A percentile compares a stretch with the other conserved stretches of the same genome.
These are phyloP conservation scores for Flaveria trinervia DNA, from an alignment of 129 eudicot genomes.

Conservation along the genomic window DNA sequence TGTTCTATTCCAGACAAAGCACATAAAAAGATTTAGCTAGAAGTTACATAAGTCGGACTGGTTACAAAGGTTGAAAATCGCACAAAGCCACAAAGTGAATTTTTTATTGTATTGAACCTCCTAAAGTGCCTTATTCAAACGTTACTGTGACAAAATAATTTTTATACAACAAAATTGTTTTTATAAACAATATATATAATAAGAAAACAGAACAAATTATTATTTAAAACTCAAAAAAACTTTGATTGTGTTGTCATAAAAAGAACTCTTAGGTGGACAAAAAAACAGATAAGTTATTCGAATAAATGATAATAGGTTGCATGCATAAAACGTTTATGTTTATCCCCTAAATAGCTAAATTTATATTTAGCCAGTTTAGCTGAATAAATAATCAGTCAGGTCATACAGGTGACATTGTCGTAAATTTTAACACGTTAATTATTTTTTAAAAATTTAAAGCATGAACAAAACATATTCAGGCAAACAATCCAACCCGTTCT, in stretches of 20 bases:
- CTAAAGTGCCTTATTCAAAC: constrained; percentile 11
- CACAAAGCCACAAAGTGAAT: not conserved
- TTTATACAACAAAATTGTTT: not conserved
- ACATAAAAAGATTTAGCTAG: not conserved
- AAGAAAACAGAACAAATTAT: not conserved
- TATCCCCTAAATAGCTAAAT: not conserved
- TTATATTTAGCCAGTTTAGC: not conserved
- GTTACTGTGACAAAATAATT: not conserved
- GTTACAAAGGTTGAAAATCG: constrained; percentile 2
- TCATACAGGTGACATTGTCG: not conserved
- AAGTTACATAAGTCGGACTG: not conserved
- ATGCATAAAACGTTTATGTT: not conserved
- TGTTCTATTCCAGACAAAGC: not conserved
- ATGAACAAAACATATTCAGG: not conserved
- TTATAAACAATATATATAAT: not conserved
- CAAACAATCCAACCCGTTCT: not conserved
- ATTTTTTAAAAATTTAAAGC: not conserved
- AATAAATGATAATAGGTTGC: not conserved
- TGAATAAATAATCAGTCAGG: not conserved
- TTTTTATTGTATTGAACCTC: not conserved
- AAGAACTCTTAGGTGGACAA: not conserved
- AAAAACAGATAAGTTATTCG: not conserved
- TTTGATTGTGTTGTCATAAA: not conserved
- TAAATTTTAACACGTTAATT: not conserved
- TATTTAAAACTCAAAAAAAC: not conserved